These are phyloP conservation scores for Parafenestella ontariensis DNA, from an alignment of 2,329 filamentous ascomycete species.

Conservation along the genomic window DNA sequence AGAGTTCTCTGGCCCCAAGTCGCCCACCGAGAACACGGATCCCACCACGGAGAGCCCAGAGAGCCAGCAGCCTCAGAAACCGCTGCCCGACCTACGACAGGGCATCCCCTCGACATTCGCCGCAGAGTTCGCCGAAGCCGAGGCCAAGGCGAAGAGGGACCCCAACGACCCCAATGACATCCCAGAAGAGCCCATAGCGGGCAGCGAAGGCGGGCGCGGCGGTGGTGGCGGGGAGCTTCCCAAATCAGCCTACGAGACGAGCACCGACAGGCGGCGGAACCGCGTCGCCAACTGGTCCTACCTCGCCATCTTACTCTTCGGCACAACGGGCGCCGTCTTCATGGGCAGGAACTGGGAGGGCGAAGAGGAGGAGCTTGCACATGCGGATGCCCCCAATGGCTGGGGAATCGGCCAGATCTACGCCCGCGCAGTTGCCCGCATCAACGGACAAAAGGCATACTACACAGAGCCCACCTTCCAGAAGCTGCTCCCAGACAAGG, in stretches of 20 bases:
- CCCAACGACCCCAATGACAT: constrained; percentile 56
- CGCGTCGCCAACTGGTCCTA: constrained; percentile 79
- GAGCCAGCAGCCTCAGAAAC: constrained; percentile 62
- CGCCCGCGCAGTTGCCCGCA: constrained; percentile 77
- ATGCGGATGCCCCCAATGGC: constrained; percentile 77
- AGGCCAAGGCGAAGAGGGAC: constrained; percentile 41
- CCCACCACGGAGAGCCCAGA: constrained; percentile 48
- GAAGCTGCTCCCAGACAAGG: constrained; percentile 83
- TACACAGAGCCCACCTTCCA: constrained; percentile 96
- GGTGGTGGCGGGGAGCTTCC: constrained; percentile 68
- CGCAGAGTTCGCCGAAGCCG: constrained; percentile 68
- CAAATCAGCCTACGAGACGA: constrained; percentile 86
- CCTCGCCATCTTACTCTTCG: constrained; percentile 63
- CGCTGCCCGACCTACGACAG: constrained; percentile 89
- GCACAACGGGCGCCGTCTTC: constrained; percentile 70
- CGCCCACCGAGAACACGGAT: constrained; percentile 45
- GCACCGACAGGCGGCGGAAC: constrained; percentile 81
- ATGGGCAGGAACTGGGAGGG: constrained; percentile 87
- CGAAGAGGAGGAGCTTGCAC: constrained; percentile 72
- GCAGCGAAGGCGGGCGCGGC: constrained; percentile 59
- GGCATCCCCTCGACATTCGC: constrained; percentile 92
- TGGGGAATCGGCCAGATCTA: constrained; percentile 81
- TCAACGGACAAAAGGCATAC: constrained; percentile 80
- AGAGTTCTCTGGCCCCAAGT: constrained; percentile 46
- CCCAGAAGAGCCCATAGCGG: constrained; percentile 57